These are phyloP conservation scores for Epichloe hybrida DNA, from an alignment of 2,329 filamentous ascomycete genomes.

Conservation along the genomic window DNA sequence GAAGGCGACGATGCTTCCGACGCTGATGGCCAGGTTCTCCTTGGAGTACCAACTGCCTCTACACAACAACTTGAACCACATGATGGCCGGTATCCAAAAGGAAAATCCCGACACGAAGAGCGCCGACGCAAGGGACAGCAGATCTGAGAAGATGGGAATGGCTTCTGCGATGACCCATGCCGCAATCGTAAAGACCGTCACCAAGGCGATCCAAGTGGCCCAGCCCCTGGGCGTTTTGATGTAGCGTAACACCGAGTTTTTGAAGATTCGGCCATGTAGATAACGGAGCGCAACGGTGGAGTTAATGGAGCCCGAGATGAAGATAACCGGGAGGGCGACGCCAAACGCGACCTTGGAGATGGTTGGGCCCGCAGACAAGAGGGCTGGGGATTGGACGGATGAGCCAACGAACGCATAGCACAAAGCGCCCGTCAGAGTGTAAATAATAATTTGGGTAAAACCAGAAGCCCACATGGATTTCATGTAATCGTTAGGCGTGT, in stretches of 20 bases:
- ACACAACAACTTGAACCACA: conserved; percentile 25
- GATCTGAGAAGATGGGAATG: conserved; percentile 56
- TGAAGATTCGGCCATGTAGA: conserved; percentile 30
- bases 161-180: conserved; percentile 59
- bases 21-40: conserved; percentile 14
- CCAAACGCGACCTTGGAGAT: conserved; percentile 57
- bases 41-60: conserved; percentile 14
- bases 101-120: conserved; percentile 31
- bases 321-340: conserved; percentile 57
- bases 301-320: conserved; percentile 62
- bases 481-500: conserved; percentile 30
- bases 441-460: conserved; percentile 47
- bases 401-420: conserved; percentile 57
- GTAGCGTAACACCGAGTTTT: conserved; percentile 28
- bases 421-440: conserved; percentile 51
- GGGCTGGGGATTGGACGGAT: conserved; percentile 50
- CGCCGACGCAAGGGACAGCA: conserved; percentile 39
- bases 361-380: conserved; percentile 46
- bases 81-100: conserved; percentile 25
- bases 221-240: conserved; percentile 36
- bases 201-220: conserved; percentile 44
- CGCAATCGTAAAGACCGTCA: conserved; percentile 41
- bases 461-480: conserved; percentile 50
- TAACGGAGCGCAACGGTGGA: conserved; percentile 33
- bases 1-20: conserved; percentile 14